Evolutionary conservation across 257 asterid genomes (phyloP).

Genomic region (Mentha longifolia): DNA sequence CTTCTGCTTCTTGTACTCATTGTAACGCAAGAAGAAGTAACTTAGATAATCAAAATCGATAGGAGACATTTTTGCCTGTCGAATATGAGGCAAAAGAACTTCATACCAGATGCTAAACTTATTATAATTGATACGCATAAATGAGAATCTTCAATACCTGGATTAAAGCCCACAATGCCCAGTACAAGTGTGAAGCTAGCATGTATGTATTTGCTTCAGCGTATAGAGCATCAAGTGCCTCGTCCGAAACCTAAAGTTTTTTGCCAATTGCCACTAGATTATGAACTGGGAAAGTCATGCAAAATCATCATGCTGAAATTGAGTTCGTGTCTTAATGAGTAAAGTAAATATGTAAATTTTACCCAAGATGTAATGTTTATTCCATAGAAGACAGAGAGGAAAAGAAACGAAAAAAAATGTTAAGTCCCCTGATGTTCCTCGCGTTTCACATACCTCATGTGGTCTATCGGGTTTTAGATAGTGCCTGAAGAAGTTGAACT

Average conservation of each 20-base stretch:
- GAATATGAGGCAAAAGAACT: conserved; percentile 11
- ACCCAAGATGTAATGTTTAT: neutral
- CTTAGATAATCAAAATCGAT: conserved; percentile 82
- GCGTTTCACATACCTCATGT: conserved; percentile 53
- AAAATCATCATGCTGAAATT: neutral
- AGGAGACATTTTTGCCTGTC: conserved; percentile 94
- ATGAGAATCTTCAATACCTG: conserved; percentile 59
- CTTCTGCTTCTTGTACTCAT: conserved; percentile 76
- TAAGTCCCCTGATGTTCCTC: neutral
- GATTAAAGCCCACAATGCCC: conserved; percentile 97
- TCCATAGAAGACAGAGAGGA: neutral
- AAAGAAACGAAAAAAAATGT: neutral
- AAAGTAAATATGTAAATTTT: no score
- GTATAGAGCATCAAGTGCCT: conserved; percentile 69
- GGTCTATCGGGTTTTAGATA: conserved; percentile 68
- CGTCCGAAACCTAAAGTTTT: conserved; percentile 58
- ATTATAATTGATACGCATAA: conserved; percentile 2
- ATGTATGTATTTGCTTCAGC: conserved; percentile 74
- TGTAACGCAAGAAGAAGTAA: conserved; percentile 77
- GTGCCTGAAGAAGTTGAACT: conserved; percentile 81
- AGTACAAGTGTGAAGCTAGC: conserved; percentile 88
- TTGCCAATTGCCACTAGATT: conserved; percentile 20
- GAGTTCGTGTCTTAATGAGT: no score
- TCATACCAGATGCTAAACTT: conserved; percentile 21
- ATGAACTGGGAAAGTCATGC: conserved; percentile 22